Evolutionary conservation across 2,329 filamentous ascomycete species (phyloP).

Genomic region (Talaromyces marneffei): DNA sequence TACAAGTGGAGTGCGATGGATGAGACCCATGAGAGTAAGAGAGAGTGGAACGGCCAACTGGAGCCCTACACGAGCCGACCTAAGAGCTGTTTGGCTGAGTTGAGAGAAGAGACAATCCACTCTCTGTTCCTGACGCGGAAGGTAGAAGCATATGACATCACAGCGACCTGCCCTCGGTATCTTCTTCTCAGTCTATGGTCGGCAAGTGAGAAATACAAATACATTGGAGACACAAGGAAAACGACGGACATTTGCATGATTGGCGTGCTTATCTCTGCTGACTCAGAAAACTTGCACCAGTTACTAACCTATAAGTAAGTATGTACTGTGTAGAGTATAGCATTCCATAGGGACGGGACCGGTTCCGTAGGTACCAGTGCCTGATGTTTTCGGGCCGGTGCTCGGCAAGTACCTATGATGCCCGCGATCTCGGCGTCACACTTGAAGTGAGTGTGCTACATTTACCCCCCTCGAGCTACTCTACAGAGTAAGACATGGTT

Average conservation of each 20-base stretch:
- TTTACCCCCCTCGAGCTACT: neutral
- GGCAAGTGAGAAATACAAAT: neutral
- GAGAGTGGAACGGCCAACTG: neutral
- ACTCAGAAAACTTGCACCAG: too few species aligned
- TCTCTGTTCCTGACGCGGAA: conserved; percentile 4
- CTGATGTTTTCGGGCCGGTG: neutral
- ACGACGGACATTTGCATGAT: neutral
- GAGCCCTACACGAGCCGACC: neutral
- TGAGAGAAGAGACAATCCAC: conserved; percentile 18
- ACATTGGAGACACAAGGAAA: neutral
- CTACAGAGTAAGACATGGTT: neutral
- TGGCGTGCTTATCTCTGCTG: neutral
- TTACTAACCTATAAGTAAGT: too few species aligned
- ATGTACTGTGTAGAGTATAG: too few species aligned
- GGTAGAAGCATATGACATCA: neutral
- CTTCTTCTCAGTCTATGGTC: neutral
- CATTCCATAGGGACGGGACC: too few species aligned
- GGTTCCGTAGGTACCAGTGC: too few species aligned
- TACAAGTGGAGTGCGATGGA: neutral
- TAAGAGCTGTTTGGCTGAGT: neutral
- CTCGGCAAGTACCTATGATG: neutral
- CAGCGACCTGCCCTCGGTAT: neutral
- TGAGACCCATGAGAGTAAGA: neutral
- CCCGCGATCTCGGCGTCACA: neutral
- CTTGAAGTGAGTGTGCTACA: neutral